Conservation (phyloP, 2,329 filamentous ascomycete species). For the Exutisphaerella laricina region DNA sequence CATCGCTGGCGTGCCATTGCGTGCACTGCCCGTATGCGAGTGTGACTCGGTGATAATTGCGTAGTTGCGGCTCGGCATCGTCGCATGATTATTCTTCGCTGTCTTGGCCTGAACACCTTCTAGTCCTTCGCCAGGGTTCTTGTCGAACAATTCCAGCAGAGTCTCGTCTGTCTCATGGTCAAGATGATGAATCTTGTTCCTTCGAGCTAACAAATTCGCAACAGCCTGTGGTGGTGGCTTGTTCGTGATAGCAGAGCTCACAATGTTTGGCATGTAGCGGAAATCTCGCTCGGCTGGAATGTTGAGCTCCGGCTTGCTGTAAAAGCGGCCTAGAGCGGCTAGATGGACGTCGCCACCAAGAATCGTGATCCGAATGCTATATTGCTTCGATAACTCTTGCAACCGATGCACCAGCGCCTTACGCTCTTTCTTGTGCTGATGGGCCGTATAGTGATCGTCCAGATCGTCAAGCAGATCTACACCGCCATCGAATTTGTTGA, state of each 20-base stretch:
- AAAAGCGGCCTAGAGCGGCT: constrained; percentile 59
- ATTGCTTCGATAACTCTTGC: constrained; percentile 52
- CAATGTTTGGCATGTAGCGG: constrained; percentile 59
- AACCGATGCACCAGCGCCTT: constrained; percentile 62
- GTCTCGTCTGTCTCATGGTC: constrained; percentile 60
- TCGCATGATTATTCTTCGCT: constrained; percentile 69
- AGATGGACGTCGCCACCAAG: constrained; percentile 61
- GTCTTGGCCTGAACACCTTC: constrained; percentile 55
- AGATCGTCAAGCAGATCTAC: constrained; percentile 61
- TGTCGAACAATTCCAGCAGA: constrained; percentile 57
- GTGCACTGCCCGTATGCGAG: constrained; percentile 23
- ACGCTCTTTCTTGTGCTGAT: constrained; percentile 85
- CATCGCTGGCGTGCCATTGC: constrained; percentile 19
- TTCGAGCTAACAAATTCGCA: constrained; percentile 56
- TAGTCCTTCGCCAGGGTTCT: constrained; percentile 45
- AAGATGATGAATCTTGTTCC: constrained; percentile 62
- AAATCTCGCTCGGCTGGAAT: constrained; percentile 55
- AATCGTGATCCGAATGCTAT: constrained; percentile 56
- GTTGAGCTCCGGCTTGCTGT: constrained; percentile 53
- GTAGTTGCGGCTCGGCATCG: constrained; percentile 68
- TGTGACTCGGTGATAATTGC: constrained; percentile 55
- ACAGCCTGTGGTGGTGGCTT: constrained; percentile 61
- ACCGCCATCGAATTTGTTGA: constrained; percentile 86
- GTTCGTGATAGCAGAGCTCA: constrained; percentile 62
- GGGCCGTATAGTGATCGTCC: constrained; percentile 76